A percentile compares a stretch with the other conserved stretches of the same genome.
Evolutionary conservation across 2,329 filamentous ascomycete genomes (phyloP).

Genomic region (Ascosphaera apis): DNA sequence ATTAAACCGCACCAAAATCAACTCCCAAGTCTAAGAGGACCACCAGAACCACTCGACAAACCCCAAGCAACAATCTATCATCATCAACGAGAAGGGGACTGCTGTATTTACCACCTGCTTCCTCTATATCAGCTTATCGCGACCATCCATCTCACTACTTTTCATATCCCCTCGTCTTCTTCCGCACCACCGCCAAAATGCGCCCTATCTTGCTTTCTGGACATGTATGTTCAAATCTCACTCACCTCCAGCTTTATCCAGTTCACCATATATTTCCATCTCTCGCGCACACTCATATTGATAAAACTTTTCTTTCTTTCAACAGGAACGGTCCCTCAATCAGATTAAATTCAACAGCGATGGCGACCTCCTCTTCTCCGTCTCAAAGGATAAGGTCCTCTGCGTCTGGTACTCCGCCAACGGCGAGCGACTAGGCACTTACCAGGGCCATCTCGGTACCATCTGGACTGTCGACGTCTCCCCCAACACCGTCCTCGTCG

Average conservation of each 20-base stretch:
- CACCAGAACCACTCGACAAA: too few species aligned
- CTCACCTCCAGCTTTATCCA: background rate
- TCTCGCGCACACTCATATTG: conserved; percentile 1
- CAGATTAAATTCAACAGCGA: conserved; percentile 92
- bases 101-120: too few species aligned
- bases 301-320: conserved; percentile 8
- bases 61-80: too few species aligned
- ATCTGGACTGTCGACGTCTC: conserved; percentile 98
- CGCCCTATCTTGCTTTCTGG: conserved; percentile 89
- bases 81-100: too few species aligned
- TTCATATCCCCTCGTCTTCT: too few species aligned
- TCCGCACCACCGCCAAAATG: conserved; percentile 62
- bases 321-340: conserved; percentile 69
- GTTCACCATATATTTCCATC: background rate
- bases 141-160: too few species aligned
- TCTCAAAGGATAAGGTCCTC: conserved; percentile 87
- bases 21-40: too few species aligned
- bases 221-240: conserved; percentile 36
- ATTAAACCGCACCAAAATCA: too few species aligned
- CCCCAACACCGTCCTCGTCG: conserved; percentile 74
- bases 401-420: conserved; percentile 97
- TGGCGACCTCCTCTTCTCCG: conserved; percentile 90
- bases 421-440: conserved; percentile 89
- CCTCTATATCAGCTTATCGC: too few species aligned
- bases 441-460: conserved; percentile 89